These are phyloP conservation scores for Pseudogymnoascus sp. DNA, from an alignment of 2,329 filamentous ascomycete genomes.

Conservation along the genomic window DNA sequence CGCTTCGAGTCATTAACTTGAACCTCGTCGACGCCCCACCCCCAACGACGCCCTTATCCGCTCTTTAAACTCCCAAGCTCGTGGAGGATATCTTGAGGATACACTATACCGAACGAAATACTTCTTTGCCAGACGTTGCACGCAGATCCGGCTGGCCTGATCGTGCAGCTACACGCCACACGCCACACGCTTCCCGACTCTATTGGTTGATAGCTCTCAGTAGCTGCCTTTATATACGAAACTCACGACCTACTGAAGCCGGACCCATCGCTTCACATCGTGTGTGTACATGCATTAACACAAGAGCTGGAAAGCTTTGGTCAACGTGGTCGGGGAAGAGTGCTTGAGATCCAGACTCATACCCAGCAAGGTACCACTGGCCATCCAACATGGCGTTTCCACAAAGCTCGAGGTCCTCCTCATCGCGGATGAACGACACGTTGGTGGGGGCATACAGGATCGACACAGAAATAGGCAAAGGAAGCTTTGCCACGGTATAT, in stretches of 20 bases:
- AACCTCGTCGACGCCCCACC: neutral
- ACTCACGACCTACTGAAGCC: neutral
- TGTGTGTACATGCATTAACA: conserved; percentile 5
- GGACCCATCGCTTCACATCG: neutral
- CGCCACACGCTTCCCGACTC: neutral
- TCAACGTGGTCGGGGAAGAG: conserved; percentile 6
- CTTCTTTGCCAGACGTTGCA: conserved; percentile 6
- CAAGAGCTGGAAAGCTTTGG: neutral
- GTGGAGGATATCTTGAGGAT: neutral
- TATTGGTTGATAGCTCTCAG: conserved; percentile 7
- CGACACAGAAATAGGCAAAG: conserved; percentile 87
- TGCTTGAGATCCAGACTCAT: neutral
- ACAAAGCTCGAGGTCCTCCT: conserved; percentile 35
- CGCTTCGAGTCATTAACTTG: conserved; percentile 9
- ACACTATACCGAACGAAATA: neutral
- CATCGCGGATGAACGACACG: conserved; percentile 34
- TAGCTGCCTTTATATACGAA: conserved; percentile 6
- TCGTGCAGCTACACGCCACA: conserved; percentile 4
- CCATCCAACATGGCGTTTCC: conserved; percentile 31
- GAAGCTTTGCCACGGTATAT: conserved; percentile 95
- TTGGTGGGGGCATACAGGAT: conserved; percentile 67
- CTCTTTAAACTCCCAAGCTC: neutral
- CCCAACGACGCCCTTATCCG: neutral
- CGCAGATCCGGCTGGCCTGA: conserved; percentile 8
- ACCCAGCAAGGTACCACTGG: conserved; percentile 8